These are phyloP conservation scores for Tilletia indica DNA, from an alignment of 1,284 basidiomycete genomes.

Conservation along the genomic window DNA sequence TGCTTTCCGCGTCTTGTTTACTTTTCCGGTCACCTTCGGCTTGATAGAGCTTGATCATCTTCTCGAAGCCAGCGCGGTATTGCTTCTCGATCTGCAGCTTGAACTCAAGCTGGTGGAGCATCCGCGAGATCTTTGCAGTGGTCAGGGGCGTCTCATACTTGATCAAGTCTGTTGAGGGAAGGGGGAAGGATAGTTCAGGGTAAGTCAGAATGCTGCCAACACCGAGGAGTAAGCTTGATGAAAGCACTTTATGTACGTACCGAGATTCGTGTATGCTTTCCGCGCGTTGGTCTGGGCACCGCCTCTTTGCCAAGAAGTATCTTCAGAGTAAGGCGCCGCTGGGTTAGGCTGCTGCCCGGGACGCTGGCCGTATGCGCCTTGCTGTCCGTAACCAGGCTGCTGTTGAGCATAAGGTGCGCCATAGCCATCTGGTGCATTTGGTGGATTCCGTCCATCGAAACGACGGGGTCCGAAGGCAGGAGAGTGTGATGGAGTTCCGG, in stretches of 20 bases:
- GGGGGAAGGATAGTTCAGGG: neutral
- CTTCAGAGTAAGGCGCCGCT: conserved; percentile 7
- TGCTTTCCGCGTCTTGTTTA: conserved; percentile 77
- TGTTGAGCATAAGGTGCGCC: conserved; percentile 22
- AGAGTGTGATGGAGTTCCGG: conserved; percentile 30
- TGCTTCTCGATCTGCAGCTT: conserved; percentile 98
- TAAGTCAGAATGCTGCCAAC: neutral
- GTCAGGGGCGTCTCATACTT: conserved; percentile 96
- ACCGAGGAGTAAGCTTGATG: too few relatives aligned
- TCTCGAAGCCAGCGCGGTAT: conserved; percentile 97
- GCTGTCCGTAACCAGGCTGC: conserved; percentile 21
- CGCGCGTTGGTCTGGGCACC: conserved; percentile 46
- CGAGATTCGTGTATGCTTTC: conserved; percentile 47
- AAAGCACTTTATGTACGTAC: conserved; percentile 17
- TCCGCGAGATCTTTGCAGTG: conserved; percentile 91
- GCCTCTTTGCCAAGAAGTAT: conserved; percentile 36
- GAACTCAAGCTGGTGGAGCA: conserved; percentile 98
- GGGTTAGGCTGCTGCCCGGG: neutral
- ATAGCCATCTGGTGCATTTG: conserved; percentile 29
- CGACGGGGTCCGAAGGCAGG: conserved; percentile 12
- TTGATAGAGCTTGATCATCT: conserved; percentile 87
- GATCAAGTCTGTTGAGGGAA: conserved; percentile 70
- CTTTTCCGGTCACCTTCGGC: conserved; percentile 84
- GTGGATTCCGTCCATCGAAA: conserved; percentile 27
- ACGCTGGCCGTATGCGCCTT: conserved; percentile 14